Base-by-base conservation (phyloP, 257 asterid genomes). In the Gardenia jasminoides region DNA sequence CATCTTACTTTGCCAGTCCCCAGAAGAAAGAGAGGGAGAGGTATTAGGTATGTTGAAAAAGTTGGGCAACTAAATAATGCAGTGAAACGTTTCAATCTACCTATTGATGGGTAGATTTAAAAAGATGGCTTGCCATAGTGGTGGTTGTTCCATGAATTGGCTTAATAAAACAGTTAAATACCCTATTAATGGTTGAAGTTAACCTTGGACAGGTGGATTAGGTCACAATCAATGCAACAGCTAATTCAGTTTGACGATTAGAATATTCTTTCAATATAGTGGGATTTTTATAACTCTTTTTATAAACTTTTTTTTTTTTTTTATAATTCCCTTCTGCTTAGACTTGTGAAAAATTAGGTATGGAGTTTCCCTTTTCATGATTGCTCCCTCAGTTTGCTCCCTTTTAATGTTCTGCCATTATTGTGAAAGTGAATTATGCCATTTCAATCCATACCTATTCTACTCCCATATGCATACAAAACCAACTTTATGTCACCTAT, bases 401-500 rank as follows among this genome's bases (percentile, higher is more conserved):
- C 83, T 65, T 66, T 10, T 30, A 22, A 48, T 26, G 74, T 54
- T 70, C 64, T 41, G 22, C 74, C 67, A 73, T 48, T 30, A 30
- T 48, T 75, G 46, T 78, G 84, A 79, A 76, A 81, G 75, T 36
- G 39, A 71, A 76, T 65, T 69, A 72, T 83, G 69, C 78, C 77
- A 78, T 75, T 80, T 72, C 64, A 66, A 70, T 72, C 83, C 81
- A 65, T 50, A 41, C n/a, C 48, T 67, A 70, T 43, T 67, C 48
- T 67, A 70, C 31, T 67, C 20, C 75, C 36, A 46, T 26, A 54
- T 75, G 46, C 67, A 48, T 61, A 28, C 64, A 76, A 80, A 82
- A 44, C 77, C 61, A 85, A 64, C 80, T 81, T 88, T 77, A 83
- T 89, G 86, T 82, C 91, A 83, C 76, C 81, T 78, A 81, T 84